phyloP scores from a whole-genome alignment of 2,329 filamentous ascomycete species.

The Immersiporthe knoxdaviesiana region DNA sequence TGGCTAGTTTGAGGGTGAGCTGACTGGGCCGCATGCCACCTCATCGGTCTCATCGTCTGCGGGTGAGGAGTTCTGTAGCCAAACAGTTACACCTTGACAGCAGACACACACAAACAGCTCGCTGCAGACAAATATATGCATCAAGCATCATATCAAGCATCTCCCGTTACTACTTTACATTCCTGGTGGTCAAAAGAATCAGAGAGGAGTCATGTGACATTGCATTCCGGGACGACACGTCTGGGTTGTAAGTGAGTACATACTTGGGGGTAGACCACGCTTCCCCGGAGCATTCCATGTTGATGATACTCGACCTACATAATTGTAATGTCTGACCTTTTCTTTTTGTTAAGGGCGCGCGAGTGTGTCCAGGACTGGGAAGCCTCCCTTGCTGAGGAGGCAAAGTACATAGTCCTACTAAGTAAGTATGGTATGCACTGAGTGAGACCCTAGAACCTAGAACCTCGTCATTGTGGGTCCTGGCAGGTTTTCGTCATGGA shows the following conservation, averaged over 20 bases:
- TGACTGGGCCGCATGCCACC: too few relatives aligned
- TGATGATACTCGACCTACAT: neutral
- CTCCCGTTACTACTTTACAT: neutral
- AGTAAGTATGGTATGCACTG: too few relatives aligned
- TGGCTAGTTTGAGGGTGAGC: too few relatives aligned
- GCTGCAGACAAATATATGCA: neutral
- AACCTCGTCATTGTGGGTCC: conserved; percentile 12
- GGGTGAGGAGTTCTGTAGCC: neutral
- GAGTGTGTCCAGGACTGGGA: neutral
- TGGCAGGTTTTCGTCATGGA: neutral
- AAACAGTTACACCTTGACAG: neutral
- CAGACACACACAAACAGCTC: neutral
- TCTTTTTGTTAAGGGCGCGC: neutral
- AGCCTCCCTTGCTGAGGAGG: conserved; percentile 2
- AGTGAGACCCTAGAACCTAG: neutral
- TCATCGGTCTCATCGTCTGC: neutral
- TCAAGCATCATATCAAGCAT: too few relatives aligned
- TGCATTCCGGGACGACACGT: conserved; percentile 1
- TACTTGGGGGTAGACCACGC: neutral
- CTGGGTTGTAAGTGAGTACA: neutral
- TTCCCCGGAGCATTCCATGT: neutral
- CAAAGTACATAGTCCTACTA: too few relatives aligned
- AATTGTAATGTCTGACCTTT: neutral
- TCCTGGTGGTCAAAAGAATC: neutral
- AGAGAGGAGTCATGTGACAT: neutral